These are phyloP conservation scores for Candida dajiaensis DNA, from an alignment of 805 yeast species.

Conservation along the genomic window DNA sequence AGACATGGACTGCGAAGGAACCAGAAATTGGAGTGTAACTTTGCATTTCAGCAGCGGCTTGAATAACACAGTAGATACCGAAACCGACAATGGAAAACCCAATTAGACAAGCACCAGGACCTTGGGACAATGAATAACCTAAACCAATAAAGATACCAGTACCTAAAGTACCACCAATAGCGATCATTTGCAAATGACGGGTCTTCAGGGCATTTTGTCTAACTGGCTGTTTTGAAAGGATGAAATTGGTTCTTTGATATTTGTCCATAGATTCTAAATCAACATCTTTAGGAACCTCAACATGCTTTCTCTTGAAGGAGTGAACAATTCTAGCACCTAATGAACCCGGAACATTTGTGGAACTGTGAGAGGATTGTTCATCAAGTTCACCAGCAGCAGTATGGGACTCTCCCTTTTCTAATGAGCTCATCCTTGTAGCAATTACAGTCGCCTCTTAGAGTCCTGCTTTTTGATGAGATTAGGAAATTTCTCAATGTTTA, in stretches of 20 bases:
- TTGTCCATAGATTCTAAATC: slow-evolving; percentile 17
- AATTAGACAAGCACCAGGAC: slow-evolving; percentile 64
- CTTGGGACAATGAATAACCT: slow-evolving; percentile 48
- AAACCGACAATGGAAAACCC: slow-evolving; percentile 50
- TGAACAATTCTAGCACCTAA: slow-evolving; percentile 5
- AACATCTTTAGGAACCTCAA: slow-evolving; percentile 13
- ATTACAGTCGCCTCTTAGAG: too few relatives aligned
- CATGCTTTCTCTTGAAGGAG: slow-evolving; percentile 20
- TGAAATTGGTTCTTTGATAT: slow-evolving; percentile 21
- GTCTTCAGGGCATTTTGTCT: slow-evolving; percentile 35
- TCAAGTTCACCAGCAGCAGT: background rate
- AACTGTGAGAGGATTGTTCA: background rate
- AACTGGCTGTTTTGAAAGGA: slow-evolving; percentile 31
- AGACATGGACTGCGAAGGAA: slow-evolving; percentile 44
- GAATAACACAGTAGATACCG: slow-evolving; percentile 55
- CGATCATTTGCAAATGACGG: slow-evolving; percentile 61
- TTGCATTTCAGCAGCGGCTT: slow-evolving; percentile 51
- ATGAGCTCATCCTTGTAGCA: background rate
- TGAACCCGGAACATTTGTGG: background rate
- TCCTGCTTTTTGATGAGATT: too few relatives aligned
- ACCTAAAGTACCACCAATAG: slow-evolving; percentile 70
- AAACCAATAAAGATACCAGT: slow-evolving; percentile 66
- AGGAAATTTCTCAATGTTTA: background rate
- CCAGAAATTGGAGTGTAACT: slow-evolving; percentile 49
- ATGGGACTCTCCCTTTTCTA: background rate